Evolutionary conservation across 805 yeast genomes (phyloP).

Genomic region (Ogataea nakhonphanomensis): DNA sequence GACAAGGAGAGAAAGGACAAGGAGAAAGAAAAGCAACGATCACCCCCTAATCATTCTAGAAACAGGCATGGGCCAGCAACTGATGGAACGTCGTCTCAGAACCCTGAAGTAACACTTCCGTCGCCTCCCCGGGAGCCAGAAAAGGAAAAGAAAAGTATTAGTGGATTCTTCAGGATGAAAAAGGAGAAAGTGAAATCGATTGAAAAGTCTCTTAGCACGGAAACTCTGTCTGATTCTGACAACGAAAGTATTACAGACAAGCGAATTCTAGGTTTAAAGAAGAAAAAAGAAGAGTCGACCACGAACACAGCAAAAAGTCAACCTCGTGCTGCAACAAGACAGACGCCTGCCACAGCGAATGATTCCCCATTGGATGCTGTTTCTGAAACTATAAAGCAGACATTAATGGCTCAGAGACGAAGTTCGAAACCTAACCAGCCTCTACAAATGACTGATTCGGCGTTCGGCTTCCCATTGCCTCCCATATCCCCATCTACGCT

Average conservation of each 20-base stretch:
- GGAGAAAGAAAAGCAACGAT: conserved; percentile 11
- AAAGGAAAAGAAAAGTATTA: conserved; percentile 19
- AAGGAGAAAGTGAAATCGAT: conserved; percentile 19
- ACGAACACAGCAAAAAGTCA: neutral
- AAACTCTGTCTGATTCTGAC: conserved; percentile 20
- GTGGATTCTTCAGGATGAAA: conserved; percentile 29
- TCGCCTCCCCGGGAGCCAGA: conserved; percentile 13
- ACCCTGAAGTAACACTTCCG: conserved; percentile 7
- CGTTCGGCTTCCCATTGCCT: conserved; percentile 85
- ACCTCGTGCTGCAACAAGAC: neutral
- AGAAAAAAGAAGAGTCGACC: conserved; percentile 7
- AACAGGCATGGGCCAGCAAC: conserved; percentile 29
- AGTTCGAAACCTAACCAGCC: conserved; percentile 51
- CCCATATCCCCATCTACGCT: conserved; percentile 74
- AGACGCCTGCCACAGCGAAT: neutral
- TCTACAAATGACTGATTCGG: conserved; percentile 65
- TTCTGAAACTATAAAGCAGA: conserved; percentile 23
- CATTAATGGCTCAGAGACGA: conserved; percentile 30
- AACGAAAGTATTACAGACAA: conserved; percentile 24
- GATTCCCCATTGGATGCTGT: conserved; percentile 10
- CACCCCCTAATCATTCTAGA: conserved; percentile 25
- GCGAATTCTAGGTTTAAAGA: conserved; percentile 8
- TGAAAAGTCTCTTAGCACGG: conserved; percentile 12
- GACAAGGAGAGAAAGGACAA: conserved; percentile 9
- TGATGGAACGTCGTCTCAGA: conserved; percentile 4